Evolutionary conservation across 164 flowering plant species (phyloP), one percentile per base, ranked within the genome.

Genomic region (Piper betle): DNA sequence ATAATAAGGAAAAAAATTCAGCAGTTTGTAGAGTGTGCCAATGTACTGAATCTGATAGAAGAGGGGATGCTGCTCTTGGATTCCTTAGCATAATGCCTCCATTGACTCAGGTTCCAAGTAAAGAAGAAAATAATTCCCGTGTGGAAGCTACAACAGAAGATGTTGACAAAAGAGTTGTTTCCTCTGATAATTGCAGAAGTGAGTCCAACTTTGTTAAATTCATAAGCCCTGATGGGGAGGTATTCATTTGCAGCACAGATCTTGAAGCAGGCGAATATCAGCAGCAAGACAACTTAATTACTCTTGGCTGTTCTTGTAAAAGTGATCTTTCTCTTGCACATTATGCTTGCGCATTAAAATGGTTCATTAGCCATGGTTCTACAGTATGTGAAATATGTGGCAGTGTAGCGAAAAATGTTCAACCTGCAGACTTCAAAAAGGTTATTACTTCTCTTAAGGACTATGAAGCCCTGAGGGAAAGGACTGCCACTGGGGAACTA

Each of bases 311-410:
- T 74, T 79, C 88, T 62, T 92, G 98, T 75, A 92, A 88, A 69
- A 87, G 69, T 67, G 96, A 92, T 71, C 86, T 92, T 72, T 79
- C 95, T 37, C 74, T 87, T 38, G 95, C 84, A 25, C 98, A 92
- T 69, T 92, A 92, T 79, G 87, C 93, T 41, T 92, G 98, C 71
- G 98, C 95, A 1, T 79, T 92, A 60, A 92, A 88, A 70, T 92
- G 98, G 98, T 92, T 92, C 75, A 66, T 92, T 50, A 92, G 74
- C 69, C 92, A 87, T 76, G 96, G 98, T 62, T 88, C 96, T n/a
- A 87, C 91, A 57, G 71, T 83, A 39, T 92, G 98, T 73, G 98
- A 92, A 76, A 87, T 92, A 55, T 92, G 98, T 66, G 91, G 93
- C 25, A 67, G 69, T 63, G 66, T 76, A 64, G 86, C 98, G 0